Conservation (phyloP, 176 grass and related monocot genomes). For the Chloris gayana region DNA sequence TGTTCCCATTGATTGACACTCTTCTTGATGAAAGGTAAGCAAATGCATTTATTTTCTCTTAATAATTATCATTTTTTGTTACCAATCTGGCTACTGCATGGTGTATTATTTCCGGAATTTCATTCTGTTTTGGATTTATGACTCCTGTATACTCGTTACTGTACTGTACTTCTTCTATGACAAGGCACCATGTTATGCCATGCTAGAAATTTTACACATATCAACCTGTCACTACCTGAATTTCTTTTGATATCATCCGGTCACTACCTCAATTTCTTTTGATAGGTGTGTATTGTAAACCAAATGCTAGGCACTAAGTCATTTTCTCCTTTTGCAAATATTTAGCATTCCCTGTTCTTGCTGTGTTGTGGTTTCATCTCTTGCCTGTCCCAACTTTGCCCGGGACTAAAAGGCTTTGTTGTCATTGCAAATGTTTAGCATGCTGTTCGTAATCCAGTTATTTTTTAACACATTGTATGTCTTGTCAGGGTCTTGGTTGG, state of each 20-base stretch:
- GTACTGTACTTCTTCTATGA: not conserved
- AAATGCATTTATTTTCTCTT: not conserved
- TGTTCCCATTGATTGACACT: conserved; percentile 97
- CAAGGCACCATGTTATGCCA: not conserved
- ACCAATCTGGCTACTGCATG: not conserved
- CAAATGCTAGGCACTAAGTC: not conserved
- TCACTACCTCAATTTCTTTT: no score
- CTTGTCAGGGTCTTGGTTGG: conserved; percentile 89
- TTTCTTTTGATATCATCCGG: no score
- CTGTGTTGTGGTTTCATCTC: conserved; percentile 16
- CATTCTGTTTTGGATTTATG: conserved; percentile 6
- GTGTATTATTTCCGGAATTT: conserved; percentile 10
- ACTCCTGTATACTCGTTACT: not conserved
- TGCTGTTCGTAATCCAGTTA: conserved; percentile 3
- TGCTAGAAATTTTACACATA: not conserved
- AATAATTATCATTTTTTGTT: not conserved
- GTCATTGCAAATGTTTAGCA: not conserved
- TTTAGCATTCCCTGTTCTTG: not conserved
- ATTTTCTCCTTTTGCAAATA: conserved; percentile 3
- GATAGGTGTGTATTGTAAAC: no score
- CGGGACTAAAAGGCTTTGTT: not conserved
- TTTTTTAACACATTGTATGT: conserved; percentile 43
- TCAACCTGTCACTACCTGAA: no score
- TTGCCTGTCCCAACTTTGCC: not conserved
- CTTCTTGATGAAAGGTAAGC: conserved; percentile 98